Percentiles rank a stretch among this genome's conserved stretches.
phyloP scores from a whole-genome alignment of 768 basidiomycete genomes.

The Pleurotus salmoneostramineus region DNA sequence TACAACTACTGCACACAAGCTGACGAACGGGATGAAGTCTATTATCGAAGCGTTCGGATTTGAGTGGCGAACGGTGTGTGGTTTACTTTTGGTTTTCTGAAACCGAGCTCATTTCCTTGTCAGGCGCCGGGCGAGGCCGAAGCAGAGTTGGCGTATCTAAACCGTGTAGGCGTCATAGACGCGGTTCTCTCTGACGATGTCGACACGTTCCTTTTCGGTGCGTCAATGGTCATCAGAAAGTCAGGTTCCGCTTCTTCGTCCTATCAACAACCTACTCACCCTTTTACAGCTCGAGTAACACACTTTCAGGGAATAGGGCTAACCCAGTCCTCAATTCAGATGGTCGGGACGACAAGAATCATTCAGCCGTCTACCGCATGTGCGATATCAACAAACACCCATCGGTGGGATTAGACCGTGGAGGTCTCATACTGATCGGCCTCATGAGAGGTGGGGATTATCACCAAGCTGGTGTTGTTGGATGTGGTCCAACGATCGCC shows the following conservation, averaged over 20 bases:
- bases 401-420: conserved; percentile 39
- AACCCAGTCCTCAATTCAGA: conserved; percentile 60
- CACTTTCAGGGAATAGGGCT: conserved; percentile 65
- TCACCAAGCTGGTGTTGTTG: conserved; percentile 60
- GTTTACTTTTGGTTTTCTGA: no score
- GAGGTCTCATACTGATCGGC: conserved; percentile 79
- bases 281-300: conserved; percentile 56
- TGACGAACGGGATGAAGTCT: conserved; percentile 72
- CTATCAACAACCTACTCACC: conserved; percentile 10
- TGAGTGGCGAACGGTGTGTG: conserved; percentile 63
- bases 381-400: conserved; percentile 36
- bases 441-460: conserved; percentile 92
- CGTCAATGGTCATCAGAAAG: conserved; percentile 82
- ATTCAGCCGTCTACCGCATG: conserved; percentile 44
- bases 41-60: conserved; percentile 80
- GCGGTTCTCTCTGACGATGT: conserved; percentile 91
- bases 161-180: conserved; percentile 78
- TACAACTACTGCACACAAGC: conserved; percentile 55
- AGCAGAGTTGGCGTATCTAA: conserved; percentile 87
- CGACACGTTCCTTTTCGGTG: conserved; percentile 90
- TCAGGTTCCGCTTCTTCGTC: conserved; percentile 25
- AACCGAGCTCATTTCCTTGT: conserved; percentile 16
- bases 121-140: conserved; percentile 94
- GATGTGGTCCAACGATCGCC: conserved; percentile 70
- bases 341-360: conserved; percentile 74